These are phyloP conservation scores for Boletus coccyginus DNA, from an alignment of 768 basidiomycete species.

Conservation along the genomic window DNA sequence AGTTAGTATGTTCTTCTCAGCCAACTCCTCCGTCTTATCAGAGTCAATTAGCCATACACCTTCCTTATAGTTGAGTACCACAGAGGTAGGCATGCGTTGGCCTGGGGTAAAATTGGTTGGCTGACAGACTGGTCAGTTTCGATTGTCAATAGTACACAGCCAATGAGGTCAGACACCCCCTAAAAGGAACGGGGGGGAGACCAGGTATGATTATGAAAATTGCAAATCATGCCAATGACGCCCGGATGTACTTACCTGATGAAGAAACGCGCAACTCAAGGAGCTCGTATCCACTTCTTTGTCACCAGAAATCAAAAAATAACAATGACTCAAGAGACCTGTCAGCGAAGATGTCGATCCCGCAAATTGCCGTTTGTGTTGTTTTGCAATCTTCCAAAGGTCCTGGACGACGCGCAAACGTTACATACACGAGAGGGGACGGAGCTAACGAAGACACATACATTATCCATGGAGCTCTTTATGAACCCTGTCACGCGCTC, in stretches of 20 bases:
- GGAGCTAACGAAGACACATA: conserved; percentile 27
- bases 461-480: conserved; percentile 74
- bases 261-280: conserved; percentile 58
- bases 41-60: conserved; percentile 70
- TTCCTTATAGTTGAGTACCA: conserved; percentile 61
- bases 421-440: too few species aligned
- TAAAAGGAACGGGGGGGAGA: background rate
- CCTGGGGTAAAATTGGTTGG: conserved; percentile 68
- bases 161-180: background rate
- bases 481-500: conserved; percentile 72
- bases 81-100: conserved; percentile 72
- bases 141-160: background rate
- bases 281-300: conserved; percentile 59
- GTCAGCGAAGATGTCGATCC: conserved; percentile 92
- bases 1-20: conserved; percentile 67
- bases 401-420: conserved; percentile 43
- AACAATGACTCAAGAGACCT: conserved; percentile 81
- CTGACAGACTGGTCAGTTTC: conserved; percentile 35
- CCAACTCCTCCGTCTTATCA: conserved; percentile 37
- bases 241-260: conserved; percentile 46
- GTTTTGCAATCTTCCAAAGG: conserved; percentile 56
- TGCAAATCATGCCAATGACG: background rate
- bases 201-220: background rate
- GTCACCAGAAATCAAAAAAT: conserved; percentile 78
- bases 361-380: conserved; percentile 58